Conservation (phyloP, 495 filamentous ascomycete species). For the Aspergillus affinis region DNA sequence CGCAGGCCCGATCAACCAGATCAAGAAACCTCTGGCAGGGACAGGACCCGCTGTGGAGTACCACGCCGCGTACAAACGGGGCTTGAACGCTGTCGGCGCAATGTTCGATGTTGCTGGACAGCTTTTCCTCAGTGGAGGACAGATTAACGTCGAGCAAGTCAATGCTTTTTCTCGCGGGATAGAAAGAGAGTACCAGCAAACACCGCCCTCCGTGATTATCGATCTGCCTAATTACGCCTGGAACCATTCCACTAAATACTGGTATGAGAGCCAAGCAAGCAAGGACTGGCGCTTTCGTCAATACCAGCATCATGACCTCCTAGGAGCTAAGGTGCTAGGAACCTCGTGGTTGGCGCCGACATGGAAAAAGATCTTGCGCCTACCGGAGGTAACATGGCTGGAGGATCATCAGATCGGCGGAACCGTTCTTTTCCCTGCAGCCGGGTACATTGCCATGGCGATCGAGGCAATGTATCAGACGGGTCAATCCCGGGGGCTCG, state of each 20-base stretch:
- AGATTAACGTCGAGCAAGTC: not conserved
- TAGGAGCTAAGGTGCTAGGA: constrained; percentile 39
- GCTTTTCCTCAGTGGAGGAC: not conserved
- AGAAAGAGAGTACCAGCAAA: not conserved
- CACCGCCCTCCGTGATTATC: not conserved
- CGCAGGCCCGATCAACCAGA: constrained; percentile 56
- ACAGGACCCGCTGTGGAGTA: not conserved
- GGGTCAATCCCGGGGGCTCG: not conserved
- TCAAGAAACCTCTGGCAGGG: not conserved
- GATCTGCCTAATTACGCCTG: constrained; percentile 22
- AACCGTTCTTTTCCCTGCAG: not conserved
- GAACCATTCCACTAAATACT: constrained; percentile 34
- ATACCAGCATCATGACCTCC: constrained; percentile 39
- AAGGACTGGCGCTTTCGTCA: constrained; percentile 44
- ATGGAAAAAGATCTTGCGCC: not conserved
- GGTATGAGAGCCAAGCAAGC: constrained; percentile 42
- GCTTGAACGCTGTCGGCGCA: not conserved
- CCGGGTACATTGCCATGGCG: constrained; percentile 1
- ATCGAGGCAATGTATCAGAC: not conserved
- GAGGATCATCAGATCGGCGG: not conserved
- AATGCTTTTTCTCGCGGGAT: not conserved
- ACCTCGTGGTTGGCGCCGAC: constrained; percentile 32
- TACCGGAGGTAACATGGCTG: not conserved
- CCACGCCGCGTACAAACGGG: not conserved
- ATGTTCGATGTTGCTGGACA: not conserved